Evolutionary conservation across 257 asterid species (phyloP), one percentile per base, ranked within the genome.

Genomic region (Jacaranda mimosifolia): DNA sequence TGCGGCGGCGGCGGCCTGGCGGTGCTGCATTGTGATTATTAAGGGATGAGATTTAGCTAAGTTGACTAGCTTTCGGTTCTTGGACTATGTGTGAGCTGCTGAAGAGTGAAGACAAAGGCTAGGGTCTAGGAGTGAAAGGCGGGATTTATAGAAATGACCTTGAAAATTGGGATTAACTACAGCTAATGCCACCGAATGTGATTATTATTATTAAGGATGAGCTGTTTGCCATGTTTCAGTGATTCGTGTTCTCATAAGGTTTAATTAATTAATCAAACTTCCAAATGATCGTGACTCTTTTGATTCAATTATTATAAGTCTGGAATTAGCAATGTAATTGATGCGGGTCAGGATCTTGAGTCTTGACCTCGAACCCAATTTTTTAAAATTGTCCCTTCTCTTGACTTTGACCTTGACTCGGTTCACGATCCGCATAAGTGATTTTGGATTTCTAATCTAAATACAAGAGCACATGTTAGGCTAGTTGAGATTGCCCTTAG

Each of bases 11-110:
- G 86, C 79, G 57, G 79, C 40, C 10, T 38, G 84, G 67, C 68
- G 83, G 85, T 82, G 84, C 78, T 89, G 87, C 97, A 92, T 92
- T 73, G 75, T 77, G 73, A 42, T 42, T 40, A n/a, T 26, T 21
- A 2, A 10, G 72, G 59, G 63, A 17, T 73, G 14, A 21, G 57
- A 55, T 45, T 15, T 32, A 9, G 80, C 3, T 3, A 42, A 32
- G 63, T 55, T 63, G 71, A 39, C 43, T 46, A 32, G 70, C 3
- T 55, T 76, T 45, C 12, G 35, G 32, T 52, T 32, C 40, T 48
- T 4, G 57, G 66, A 13, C 7, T 36, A 5, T 0, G n/a, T 35
- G 59, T 74, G 75, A 79, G 56, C n/a, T 14, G 21, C n/a, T 58
- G 35, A 18, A 21, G 77, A 49, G 73, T n/a, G 70, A 63, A 15